phyloP scores from a whole-genome alignment of 2,329 filamentous ascomycete genomes.

The Phyllosticta citriasiana region DNA sequence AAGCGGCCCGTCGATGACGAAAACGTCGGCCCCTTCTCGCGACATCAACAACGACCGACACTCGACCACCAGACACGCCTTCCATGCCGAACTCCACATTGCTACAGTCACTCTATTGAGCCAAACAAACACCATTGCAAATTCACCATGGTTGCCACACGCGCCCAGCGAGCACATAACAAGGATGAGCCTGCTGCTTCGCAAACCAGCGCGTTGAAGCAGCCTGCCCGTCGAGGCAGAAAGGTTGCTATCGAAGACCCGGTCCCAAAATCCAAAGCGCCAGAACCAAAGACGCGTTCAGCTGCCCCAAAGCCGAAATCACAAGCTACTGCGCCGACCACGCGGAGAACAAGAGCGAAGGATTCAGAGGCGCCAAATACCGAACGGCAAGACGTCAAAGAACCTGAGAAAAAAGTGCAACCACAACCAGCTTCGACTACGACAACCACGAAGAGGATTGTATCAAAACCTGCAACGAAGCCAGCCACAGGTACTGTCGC shows the following conservation, averaged over 20 bases:
- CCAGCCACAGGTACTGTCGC: background rate
- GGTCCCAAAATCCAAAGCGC: background rate
- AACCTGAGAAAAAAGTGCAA: background rate
- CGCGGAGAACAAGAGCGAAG: constrained; percentile 8
- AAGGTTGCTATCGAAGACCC: constrained; percentile 2
- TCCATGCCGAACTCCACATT: constrained; percentile 5
- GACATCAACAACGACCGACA: constrained; percentile 4
- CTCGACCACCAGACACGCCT: background rate
- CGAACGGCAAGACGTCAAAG: background rate
- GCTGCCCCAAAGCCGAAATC: background rate
- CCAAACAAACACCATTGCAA: background rate
- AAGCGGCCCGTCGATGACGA: background rate
- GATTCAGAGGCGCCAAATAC: background rate
- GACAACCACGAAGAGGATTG: background rate
- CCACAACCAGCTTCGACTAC: background rate
- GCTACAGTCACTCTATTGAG: constrained; percentile 2
- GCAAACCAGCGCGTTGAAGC: constrained; percentile 2
- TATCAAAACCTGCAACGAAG: constrained; percentile 1
- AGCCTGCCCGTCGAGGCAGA: constrained; percentile 6
- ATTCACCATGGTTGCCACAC: constrained; percentile 11
- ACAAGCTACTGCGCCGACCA: background rate
- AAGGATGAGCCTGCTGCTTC: constrained; percentile 6
- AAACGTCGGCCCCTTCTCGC: background rate
- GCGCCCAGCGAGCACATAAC: constrained; percentile 8
- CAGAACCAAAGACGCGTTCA: constrained; percentile 1